These are phyloP conservation scores for Xylariaceae sp. DNA, from an alignment of 2,329 filamentous ascomycete species.

Conservation along the genomic window DNA sequence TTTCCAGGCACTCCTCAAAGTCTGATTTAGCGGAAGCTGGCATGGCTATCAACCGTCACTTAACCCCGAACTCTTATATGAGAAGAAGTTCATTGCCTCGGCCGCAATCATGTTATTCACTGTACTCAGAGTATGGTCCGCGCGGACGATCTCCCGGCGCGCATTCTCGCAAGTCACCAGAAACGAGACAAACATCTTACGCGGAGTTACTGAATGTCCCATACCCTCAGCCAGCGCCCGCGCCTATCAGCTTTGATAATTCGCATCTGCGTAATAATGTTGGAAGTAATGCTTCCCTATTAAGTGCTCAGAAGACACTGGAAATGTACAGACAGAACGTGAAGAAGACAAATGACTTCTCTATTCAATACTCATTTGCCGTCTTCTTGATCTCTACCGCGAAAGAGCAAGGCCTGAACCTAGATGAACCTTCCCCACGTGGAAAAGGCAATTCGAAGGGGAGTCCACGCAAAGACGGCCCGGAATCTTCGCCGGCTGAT, in stretches of 20 bases:
- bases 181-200: conserved; percentile 56
- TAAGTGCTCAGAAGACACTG: conserved; percentile 90
- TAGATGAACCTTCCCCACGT: conserved; percentile 46
- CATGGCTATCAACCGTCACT: conserved; percentile 59
- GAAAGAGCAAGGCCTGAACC: conserved; percentile 70
- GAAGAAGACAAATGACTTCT: conserved; percentile 91
- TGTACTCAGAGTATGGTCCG: conserved; percentile 67
- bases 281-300: conserved; percentile 85
- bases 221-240: conserved; percentile 75
- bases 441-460: conserved; percentile 52
- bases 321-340: conserved; percentile 98
- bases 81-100: conserved; percentile 64
- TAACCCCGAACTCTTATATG: conserved; percentile 61
- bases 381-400: conserved; percentile 91
- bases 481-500: conserved; percentile 61
- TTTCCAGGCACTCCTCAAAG: conserved; percentile 50
- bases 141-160: conserved; percentile 64
- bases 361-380: conserved; percentile 94
- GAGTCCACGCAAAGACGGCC: conserved; percentile 25
- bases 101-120: conserved; percentile 77
- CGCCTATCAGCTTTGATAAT: conserved; percentile 76
- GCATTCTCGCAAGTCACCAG: conserved; percentile 59
- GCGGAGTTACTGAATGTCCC: conserved; percentile 67
- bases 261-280: conserved; percentile 76
- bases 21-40: conserved; percentile 56